Conservation (phyloP, 1,139 yeast genomes). For the Starmera stellimalicola region DNA sequence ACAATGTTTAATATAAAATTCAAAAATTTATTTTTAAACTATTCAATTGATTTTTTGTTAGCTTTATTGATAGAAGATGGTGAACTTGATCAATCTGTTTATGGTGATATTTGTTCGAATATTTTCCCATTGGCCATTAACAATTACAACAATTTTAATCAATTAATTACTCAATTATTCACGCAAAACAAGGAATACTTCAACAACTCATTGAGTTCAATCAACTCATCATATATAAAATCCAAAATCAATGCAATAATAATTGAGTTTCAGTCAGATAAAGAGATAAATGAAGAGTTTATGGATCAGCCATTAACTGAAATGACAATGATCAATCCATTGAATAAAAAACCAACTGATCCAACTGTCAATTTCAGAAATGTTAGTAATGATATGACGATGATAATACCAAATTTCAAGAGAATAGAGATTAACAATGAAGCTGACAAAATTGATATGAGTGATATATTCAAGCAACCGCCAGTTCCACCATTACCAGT, state of each 20-base stretch:
- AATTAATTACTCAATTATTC: conserved; percentile 14
- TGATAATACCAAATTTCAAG: conserved; percentile 8
- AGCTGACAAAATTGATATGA: conserved; percentile 11
- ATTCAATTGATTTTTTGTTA: conserved; percentile 11
- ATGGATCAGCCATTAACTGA: conserved; percentile 21
- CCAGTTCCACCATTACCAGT: too few species aligned
- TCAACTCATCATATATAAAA: conserved; percentile 9
- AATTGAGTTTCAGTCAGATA: conserved; percentile 14
- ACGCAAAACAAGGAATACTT: conserved; percentile 7
- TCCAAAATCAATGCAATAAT: conserved; percentile 13
- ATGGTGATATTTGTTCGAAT: conserved; percentile 8
- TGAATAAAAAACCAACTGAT: conserved; percentile 18
- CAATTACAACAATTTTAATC: conserved; percentile 19
- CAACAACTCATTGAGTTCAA: conserved; percentile 3
- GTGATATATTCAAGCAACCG: conserved; percentile 15
- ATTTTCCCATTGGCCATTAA: conserved; percentile 18
- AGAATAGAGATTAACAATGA: conserved; percentile 1
- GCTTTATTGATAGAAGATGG: too few species aligned
- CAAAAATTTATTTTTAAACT: conserved; percentile 15
- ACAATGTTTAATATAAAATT: conserved; percentile 20
- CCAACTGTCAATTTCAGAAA: conserved; percentile 9
- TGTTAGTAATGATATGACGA: conserved; percentile 12
- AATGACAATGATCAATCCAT: conserved; percentile 32
- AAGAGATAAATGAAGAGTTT: conserved; percentile 9
- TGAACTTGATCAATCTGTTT: too few species aligned